Conservation (phyloP, 164 flowering plant species). For the Aristolochia fimbriata region DNA sequence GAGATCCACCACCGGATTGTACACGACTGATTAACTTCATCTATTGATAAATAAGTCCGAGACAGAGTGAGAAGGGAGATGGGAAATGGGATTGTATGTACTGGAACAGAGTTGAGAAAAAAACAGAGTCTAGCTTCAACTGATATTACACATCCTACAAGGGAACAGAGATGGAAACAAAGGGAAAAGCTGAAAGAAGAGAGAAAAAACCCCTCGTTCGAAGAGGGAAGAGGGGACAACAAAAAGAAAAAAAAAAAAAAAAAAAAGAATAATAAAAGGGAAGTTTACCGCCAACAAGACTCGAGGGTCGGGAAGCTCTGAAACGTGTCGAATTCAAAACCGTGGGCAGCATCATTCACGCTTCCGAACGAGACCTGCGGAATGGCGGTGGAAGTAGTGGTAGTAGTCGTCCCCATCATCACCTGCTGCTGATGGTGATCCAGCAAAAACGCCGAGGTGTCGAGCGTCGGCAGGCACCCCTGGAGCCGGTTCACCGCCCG, state of each 20-base stretch:
- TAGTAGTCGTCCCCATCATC: too few relatives aligned
- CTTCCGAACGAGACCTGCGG: slow-evolving; percentile 11
- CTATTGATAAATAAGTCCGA: too few relatives aligned
- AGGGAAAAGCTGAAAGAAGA: background rate
- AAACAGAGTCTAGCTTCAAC: background rate
- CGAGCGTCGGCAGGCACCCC: slow-evolving; percentile 53
- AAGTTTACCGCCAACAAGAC: slow-evolving; percentile 39
- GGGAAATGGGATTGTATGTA: too few relatives aligned
- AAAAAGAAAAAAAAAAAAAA: background rate
- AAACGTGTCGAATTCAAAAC: slow-evolving; percentile 31
- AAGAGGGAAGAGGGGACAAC: background rate
- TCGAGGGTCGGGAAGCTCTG: slow-evolving; percentile 74
- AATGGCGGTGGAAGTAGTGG: slow-evolving; percentile 2
- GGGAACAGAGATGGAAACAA: background rate
- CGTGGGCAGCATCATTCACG: slow-evolving; percentile 1
- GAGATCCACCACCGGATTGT: too few relatives aligned
- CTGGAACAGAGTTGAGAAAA: background rate
- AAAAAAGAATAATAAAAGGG: too few relatives aligned
- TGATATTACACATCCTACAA: background rate
- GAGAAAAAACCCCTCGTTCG: background rate
- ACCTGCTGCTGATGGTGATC: slow-evolving; percentile 20
- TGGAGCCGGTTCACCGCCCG: slow-evolving; percentile 25
- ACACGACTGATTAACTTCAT: too few relatives aligned
- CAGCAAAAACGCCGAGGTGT: slow-evolving; percentile 59
- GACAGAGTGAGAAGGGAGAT: too few relatives aligned